Conservation (phyloP, 176 grass and related monocot species). For the Zoysia pacifica region DNA sequence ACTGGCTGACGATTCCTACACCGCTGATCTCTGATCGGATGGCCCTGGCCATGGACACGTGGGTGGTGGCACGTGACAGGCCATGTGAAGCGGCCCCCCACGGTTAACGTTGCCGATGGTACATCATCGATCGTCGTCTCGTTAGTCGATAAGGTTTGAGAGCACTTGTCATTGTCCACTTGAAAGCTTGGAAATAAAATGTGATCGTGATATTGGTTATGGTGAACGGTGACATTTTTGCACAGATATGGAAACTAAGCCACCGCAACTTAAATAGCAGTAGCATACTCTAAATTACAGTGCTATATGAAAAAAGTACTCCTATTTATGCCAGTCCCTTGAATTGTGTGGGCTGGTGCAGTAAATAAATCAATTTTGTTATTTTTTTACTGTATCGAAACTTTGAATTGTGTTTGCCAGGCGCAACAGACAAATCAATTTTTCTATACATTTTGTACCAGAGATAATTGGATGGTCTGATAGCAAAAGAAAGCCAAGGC, state of each 20-base stretch:
- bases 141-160: conserved; percentile 42
- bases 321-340: no score
- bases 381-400: no score
- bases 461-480: neutral
- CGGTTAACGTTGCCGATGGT: conserved; percentile 11
- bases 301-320: no score
- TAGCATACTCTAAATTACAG: no score
- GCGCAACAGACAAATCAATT: neutral
- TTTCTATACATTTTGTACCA: neutral
- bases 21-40: neutral
- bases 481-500: neutral
- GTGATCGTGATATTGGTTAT: neutral
- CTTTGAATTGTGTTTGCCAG: neutral
- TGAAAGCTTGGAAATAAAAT: conserved; percentile 27
- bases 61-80: conserved; percentile 24
- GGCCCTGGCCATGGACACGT: neutral
- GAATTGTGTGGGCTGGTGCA: neutral
- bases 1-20: neutral
- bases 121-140: neutral
- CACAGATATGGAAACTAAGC: conserved; percentile 18
- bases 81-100: conserved; percentile 35
- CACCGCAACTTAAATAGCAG: no score
- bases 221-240: conserved; percentile 4
- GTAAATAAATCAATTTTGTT: neutral
- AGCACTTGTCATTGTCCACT: conserved; percentile 1